A percentile compares a stretch with the other conserved stretches of the same genome.
Conservation (phyloP, 441 rosid species). For the Euphorbia schlechtendalii region DNA sequence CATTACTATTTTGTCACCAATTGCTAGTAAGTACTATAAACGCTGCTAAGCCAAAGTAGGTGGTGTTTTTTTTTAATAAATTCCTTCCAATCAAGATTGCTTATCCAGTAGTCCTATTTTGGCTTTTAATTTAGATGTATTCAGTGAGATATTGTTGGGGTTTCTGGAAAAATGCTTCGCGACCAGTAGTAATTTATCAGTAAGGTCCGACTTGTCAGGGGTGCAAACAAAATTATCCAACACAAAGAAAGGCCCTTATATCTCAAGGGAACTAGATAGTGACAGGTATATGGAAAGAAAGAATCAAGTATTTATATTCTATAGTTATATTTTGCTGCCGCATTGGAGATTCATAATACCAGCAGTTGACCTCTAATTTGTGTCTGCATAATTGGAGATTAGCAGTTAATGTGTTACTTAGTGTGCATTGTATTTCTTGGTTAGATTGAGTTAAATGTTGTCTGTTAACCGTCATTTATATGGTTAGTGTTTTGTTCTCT, state of each 20-base stretch:
- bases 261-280: conserved; percentile 70
- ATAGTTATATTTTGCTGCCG: not conserved
- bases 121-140: not conserved
- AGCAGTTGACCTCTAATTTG: not conserved
- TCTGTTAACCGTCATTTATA: conserved; percentile 1
- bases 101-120: not conserved
- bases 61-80: not conserved
- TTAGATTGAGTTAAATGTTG: not conserved
- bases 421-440: too few species aligned
- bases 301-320: not conserved
- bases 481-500: not conserved
- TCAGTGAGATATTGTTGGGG: not conserved
- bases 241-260: conserved; percentile 79
- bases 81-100: not conserved
- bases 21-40: conserved; percentile 9
- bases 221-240: conserved; percentile 56
- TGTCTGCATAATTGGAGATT: not conserved
- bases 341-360: not conserved
- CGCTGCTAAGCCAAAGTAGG: not conserved
- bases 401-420: not conserved
- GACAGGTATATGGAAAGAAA: conserved; percentile 38
- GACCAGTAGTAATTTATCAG: conserved; percentile 55
- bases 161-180: conserved; percentile 67
- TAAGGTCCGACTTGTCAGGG: conserved; percentile 60
- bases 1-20: conserved; percentile 1